A percentile compares a stretch with the other conserved stretches of the same genome.
These are phyloP conservation scores for Penicillium cataractarum DNA, from an alignment of 495 filamentous ascomycete species.

Conservation along the genomic window DNA sequence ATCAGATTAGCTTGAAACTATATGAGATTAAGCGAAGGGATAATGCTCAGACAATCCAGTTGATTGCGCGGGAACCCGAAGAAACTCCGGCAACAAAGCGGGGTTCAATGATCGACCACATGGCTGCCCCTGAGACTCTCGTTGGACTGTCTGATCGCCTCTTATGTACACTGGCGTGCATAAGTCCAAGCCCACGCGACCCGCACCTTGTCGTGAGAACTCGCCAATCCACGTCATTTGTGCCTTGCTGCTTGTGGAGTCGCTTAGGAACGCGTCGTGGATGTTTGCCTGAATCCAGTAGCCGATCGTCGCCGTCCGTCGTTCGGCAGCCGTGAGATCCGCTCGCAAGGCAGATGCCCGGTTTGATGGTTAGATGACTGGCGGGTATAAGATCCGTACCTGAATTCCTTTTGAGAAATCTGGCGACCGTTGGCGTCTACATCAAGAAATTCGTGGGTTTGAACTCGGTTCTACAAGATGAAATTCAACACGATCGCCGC, in stretches of 20 bases:
- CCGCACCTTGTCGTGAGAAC: not conserved
- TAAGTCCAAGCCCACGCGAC: not conserved
- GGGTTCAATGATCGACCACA: slow-evolving; percentile 7
- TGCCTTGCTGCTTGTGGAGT: not conserved
- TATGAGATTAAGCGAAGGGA: not conserved
- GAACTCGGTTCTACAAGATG: slow-evolving; percentile 8
- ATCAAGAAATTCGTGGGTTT: not conserved
- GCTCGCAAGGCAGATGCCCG: not conserved
- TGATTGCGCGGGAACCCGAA: slow-evolving; percentile 1
- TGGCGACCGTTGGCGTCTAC: not conserved
- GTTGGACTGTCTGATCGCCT: slow-evolving; percentile 2
- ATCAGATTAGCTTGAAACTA: not conserved
- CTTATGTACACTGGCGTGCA: not conserved
- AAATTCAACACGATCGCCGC: slow-evolving; percentile 7
- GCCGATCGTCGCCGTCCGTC: not conserved
- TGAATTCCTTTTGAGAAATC: no score
- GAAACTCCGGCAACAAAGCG: not conserved
- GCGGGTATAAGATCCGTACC: not conserved
- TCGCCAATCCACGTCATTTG: slow-evolving; percentile 1
- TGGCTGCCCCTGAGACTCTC: slow-evolving; percentile 6
- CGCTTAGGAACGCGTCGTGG: slow-evolving; percentile 10
- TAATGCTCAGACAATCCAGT: not conserved
- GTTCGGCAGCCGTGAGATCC: slow-evolving; percentile 1
- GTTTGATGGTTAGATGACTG: not conserved
- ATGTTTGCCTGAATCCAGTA: not conserved